phyloP scores from a whole-genome alignment of 2,329 filamentous ascomycete genomes.

The Chrysoporthe austroafricana region DNA sequence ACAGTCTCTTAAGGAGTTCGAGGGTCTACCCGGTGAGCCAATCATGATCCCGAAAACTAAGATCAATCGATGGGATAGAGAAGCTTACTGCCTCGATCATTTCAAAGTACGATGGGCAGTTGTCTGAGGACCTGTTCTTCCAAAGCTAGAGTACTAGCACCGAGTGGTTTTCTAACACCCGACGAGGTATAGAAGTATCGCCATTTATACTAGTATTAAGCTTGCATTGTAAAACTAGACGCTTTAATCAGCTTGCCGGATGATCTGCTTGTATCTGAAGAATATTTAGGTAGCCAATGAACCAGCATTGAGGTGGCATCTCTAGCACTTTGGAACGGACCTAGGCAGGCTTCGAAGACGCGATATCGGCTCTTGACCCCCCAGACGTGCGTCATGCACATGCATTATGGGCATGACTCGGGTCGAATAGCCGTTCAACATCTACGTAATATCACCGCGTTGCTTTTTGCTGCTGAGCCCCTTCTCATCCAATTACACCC shows the following conservation, averaged over 20 bases:
- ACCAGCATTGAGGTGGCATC: not conserved
- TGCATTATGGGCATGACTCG: not conserved
- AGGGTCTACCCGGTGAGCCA: not conserved
- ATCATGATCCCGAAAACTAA: not conserved
- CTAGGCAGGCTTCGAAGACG: not conserved
- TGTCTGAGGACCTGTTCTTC: not conserved
- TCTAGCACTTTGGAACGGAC: not conserved
- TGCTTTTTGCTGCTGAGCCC: conserved; percentile 3
- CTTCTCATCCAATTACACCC: conserved; percentile 6
- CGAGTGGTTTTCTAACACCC: not conserved
- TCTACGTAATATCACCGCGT: not conserved
- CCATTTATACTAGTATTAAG: not conserved
- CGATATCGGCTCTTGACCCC: not conserved
- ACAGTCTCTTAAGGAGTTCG: not conserved
- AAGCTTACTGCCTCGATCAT: not conserved
- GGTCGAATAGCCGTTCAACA: not conserved
- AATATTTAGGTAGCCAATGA: not conserved
- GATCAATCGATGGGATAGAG: not conserved
- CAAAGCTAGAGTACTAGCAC: not conserved
- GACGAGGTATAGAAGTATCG: not conserved
- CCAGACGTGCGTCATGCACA: conserved; percentile 1
- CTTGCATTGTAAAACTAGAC: not conserved
- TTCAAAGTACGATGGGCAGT: not conserved
- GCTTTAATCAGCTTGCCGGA: not conserved
- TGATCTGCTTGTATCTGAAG: not conserved